Evolutionary conservation across 1,284 basidiomycete genomes (phyloP), one percentile per base, ranked within the genome.

Genomic region (Austroboletus novae-zelandiae): DNA sequence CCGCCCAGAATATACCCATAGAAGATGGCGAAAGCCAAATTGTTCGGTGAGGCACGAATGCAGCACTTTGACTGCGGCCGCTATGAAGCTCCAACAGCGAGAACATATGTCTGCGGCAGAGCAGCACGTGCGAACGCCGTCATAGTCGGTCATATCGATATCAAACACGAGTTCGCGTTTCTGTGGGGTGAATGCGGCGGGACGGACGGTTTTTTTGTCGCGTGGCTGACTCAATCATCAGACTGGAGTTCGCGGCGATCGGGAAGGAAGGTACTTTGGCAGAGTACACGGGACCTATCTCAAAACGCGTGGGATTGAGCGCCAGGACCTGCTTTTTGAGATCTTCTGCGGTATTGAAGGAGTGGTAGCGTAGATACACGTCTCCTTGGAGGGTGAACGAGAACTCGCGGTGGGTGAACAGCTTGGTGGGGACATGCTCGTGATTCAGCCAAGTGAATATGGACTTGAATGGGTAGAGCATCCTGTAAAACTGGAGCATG

Each of bases 121-220:
- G 71, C 97, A 99, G 72, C 97, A 99, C 0, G 93, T 98, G 46
- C 97, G 86, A 62, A 99, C 84, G 52, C 88, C 79, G 69, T 99
- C 97, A 73, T 99, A 99, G 72, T 99, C 96, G 15, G 96, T 97
- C 95, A 99, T 98, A 71, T 99, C 96, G 67, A 99, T 98, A 84
- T 99, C 97, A 65, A 99, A 98, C 1, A 99, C 97, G 30, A 99
- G 85, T 69, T 99, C 96, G 56, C 97, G 89, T 53, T 84, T 81
- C 25, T 84, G 71, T 0, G 96, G 94, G 44, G 80, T 78, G 62
- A 98, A 88, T 3, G 83, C 82, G 8, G 83, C 78, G 7, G 89
- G 77, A 3, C 87, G 83, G 35, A 95, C 75, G 0, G 90, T 90
- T 67, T 96, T 97, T 62, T 86, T 89, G 74, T 98, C 96, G 62